Evolutionary conservation across 768 basidiomycete species (phyloP).

Genomic region (Amanita brunnescens): DNA sequence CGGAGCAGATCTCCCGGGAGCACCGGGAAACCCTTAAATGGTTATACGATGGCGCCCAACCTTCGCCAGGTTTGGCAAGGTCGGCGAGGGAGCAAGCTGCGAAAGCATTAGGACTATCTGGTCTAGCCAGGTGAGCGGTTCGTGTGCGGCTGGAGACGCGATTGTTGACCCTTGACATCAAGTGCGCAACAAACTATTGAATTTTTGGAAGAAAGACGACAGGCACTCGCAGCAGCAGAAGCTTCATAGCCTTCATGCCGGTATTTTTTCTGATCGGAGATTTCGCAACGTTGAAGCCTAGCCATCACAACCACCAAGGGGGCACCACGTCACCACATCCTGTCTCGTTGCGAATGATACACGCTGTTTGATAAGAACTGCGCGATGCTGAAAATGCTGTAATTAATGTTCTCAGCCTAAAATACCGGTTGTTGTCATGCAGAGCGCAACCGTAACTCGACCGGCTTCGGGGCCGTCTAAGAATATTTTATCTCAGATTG

Average conservation of each 20-base stretch:
- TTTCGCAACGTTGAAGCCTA: background rate
- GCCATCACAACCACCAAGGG: background rate
- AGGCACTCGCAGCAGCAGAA: background rate
- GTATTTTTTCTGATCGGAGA: background rate
- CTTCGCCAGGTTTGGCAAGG: constrained; percentile 13
- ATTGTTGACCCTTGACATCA: background rate
- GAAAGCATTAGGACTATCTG: constrained; percentile 18
- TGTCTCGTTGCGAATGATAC: background rate
- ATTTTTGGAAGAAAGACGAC: constrained; percentile 8
- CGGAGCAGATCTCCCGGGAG: background rate
- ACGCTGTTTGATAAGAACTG: background rate
- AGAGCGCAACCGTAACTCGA: background rate
- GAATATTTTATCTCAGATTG: background rate
- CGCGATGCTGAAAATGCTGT: background rate
- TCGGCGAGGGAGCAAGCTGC: constrained; percentile 18
- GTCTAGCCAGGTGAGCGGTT: constrained; percentile 18
- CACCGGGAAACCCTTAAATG: background rate
- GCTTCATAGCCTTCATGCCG: background rate
- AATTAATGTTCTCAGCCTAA: background rate
- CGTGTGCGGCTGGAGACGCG: background rate
- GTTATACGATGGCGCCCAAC: background rate
- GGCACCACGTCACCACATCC: background rate
- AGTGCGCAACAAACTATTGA: constrained; percentile 21
- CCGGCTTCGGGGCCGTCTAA: background rate
- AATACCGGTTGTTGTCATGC: background rate